Base-by-base conservation (phyloP, 2,329 filamentous ascomycete genomes). In the Rachicladosporium sp. region DNA sequence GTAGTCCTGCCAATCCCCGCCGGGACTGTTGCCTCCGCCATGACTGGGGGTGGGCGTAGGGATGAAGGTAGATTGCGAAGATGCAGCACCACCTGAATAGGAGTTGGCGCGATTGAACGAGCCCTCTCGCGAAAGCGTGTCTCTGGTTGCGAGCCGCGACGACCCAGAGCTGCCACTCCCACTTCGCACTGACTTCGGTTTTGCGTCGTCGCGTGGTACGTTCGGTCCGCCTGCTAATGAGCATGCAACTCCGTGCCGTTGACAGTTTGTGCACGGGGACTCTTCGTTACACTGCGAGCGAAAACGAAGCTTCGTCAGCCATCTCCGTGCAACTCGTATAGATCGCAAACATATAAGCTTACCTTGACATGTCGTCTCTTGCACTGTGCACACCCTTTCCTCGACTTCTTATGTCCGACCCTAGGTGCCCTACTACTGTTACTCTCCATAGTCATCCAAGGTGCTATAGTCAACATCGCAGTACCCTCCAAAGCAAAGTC, bases 341-440 rank as follows among this genome's bases (percentile, higher is more conserved):
- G n/a, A 27, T 27, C 5, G 5, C 5, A 27, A 8, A 7, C 23
- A 27, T 27, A 27, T 27, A 27, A 27, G 23, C 23, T 19, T 45
- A 53, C 52, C 47, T 56, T 57, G 11, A 57, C 54, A 44, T 55
- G 53, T 35, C 55, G 35, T 34, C 47, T 45, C 37, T 57, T 57
- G 39, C 55, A 57, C 37, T 57, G 55, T 21, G 52, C 50, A 37
- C 55, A 57, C 10, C 53, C 53, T 30, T 49, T 49, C 23, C 52
- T 41, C 12, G 46, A 50, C 37, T 55, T 55, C 45, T 51, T 52
- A 31, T 55, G 51, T 7, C 51, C 51, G 15, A 54, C 46, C 10
- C 54, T 46, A 15, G 54, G 54, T 34, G 52, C 51, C 50, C 50
- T 52, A 35, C 43, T 54, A 10, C 43, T 38, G 31, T 31, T 31